Evolutionary conservation across 2,329 filamentous ascomycete genomes (phyloP), one percentile per base, ranked within the genome.

Genomic region (Beauveria rudraprayagi): DNA sequence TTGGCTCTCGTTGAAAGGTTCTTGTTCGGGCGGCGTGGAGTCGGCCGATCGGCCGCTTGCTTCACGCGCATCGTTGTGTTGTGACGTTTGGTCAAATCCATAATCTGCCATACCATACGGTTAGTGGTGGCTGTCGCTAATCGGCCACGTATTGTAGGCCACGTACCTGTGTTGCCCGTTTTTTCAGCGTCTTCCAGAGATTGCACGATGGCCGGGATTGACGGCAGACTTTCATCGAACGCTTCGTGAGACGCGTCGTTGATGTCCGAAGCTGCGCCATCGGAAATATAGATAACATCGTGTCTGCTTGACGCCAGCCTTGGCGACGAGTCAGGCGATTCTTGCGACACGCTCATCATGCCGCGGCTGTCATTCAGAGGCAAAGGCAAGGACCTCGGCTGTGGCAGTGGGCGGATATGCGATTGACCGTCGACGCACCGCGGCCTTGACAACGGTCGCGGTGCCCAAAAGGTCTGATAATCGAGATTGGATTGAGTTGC

Each of bases 381-480:
- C 30, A 47, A n/a, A 5, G 4, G 28, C 22, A 17, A 34, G 26
- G 51, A 6, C 51, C 41, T 54, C 28, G 22, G 11, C 48, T 8
- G 50, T 53, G 24, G 40, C 46, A 37, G 0, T 53, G 51, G 50
- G 43, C 41, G 51, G 40, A 10, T 0, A 30, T 30, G 26, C 44
- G 22, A 24, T 47, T 48, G 28, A 41, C 41, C 43, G 5, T 55
- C 34, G 28, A 47, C 19, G 43, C 52, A 46, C 19, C 19, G 14
- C 17, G 26, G 40, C 16, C 50, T 26, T 28, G 26, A 46, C 47
- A 44, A 10, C 7, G 24, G 50, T 19, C 47, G 37, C 11, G 50
- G 40, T 55, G 40, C 47, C 58, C 30, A 60, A 47, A 48, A 46
- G 43, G 19, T 60, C 48, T 55, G 43, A 60, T 60, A 22, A 55